Percentiles rank a stretch among this genome's conserved stretches.
phyloP scores from a whole-genome alignment of 257 asterid species.

The Verbascum thapsus region DNA sequence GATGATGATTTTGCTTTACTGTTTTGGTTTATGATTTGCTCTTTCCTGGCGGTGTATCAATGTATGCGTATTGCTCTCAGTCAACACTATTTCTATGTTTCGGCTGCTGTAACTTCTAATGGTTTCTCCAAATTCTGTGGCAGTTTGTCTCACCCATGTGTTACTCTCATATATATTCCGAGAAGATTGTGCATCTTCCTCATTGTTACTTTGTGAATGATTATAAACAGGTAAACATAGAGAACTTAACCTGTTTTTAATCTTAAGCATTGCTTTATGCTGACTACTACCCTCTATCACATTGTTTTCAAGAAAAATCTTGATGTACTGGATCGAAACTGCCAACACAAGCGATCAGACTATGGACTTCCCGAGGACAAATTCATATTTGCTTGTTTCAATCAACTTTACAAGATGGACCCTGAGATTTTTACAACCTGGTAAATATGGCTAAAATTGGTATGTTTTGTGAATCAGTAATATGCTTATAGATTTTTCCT shows the following conservation, averaged over 20 bases:
- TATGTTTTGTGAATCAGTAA: not conserved
- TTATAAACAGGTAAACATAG: slow-evolving; percentile 80
- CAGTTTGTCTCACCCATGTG: slow-evolving; percentile 94
- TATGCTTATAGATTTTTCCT: slow-evolving; percentile 13
- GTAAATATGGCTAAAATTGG: slow-evolving; percentile 41
- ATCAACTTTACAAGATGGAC: slow-evolving; percentile 99
- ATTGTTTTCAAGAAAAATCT: slow-evolving; percentile 66
- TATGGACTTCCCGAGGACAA: slow-evolving; percentile 95
- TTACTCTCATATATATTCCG: slow-evolving; percentile 85
- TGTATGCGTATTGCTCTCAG: not conserved
- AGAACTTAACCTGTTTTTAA: not conserved
- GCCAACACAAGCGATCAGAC: slow-evolving; percentile 86
- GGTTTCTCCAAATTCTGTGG: slow-evolving; percentile 25
- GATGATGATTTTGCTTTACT: not conserved
- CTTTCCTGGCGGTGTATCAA: not conserved
- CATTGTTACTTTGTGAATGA: slow-evolving; percentile 98
- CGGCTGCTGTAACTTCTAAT: slow-evolving; percentile 3
- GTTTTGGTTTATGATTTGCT: slow-evolving; percentile 3
- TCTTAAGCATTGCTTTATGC: slow-evolving; percentile 14
- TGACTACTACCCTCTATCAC: slow-evolving; percentile 25
- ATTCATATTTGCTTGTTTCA: slow-evolving; percentile 95
- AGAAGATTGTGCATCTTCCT: slow-evolving; percentile 92
- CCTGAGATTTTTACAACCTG: slow-evolving; percentile 87
- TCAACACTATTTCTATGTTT: not conserved
- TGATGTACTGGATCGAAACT: slow-evolving; percentile 80